These are phyloP conservation scores for Saccharomycopsis oosterbeekiorum DNA, from an alignment of 805 yeast genomes.

Conservation along the genomic window DNA sequence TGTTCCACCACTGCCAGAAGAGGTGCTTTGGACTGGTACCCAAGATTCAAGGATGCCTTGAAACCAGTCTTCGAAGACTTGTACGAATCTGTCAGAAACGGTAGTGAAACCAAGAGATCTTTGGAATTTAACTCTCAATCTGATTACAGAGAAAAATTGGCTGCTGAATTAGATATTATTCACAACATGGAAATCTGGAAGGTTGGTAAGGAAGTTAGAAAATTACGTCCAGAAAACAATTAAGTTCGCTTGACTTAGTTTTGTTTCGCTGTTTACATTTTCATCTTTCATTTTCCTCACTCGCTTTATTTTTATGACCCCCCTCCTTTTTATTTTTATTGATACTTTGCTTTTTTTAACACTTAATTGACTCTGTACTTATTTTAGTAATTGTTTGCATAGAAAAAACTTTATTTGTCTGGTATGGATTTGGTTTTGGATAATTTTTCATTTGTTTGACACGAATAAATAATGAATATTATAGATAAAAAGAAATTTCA, in stretches of 20 bases:
- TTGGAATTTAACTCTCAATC: conserved; percentile 97
- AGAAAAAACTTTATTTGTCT: conserved; percentile 1
- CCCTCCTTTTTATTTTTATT: background rate
- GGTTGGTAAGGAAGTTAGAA: conserved; percentile 99
- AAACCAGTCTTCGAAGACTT: conserved; percentile 97
- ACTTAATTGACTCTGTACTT: background rate
- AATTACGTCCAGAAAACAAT: conserved; percentile 98
- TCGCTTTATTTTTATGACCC: background rate
- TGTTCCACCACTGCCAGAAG: conserved; percentile 99
- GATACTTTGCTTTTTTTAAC: background rate
- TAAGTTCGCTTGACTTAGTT: conserved; percentile 30
- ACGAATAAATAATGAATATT: conserved; percentile 1
- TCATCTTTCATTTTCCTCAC: background rate
- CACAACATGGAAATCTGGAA: conserved; percentile 99
- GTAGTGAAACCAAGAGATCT: conserved; percentile 96
- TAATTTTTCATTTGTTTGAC: conserved; percentile 2
- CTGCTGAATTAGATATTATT: conserved; percentile 84
- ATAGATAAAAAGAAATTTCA: background rate
- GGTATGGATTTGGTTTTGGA: conserved; percentile 2
- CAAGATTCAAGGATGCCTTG: conserved; percentile 95
- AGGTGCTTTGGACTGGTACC: conserved; percentile 99
- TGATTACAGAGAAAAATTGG: conserved; percentile 95
- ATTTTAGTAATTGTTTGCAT: conserved; percentile 2
- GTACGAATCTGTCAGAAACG: conserved; percentile 90
- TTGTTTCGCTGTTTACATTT: background rate